A percentile compares a stretch with the other conserved stretches of the same genome.
Evolutionary conservation across 2,329 filamentous ascomycete genomes (phyloP).

Genomic region (Apiospora kogelbergensis): DNA sequence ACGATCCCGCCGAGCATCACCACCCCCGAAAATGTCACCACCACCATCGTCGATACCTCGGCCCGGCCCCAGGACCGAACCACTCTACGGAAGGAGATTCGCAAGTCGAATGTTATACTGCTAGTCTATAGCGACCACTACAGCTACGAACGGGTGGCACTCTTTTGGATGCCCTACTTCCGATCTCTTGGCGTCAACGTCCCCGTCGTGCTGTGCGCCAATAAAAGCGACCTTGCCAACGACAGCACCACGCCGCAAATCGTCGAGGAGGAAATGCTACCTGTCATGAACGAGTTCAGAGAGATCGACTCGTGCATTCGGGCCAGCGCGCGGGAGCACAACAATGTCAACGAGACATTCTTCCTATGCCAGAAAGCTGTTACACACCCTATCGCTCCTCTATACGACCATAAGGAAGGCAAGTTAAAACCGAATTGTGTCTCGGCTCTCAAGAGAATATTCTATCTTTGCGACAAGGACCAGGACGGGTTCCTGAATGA

Average conservation of each 20-base stretch:
- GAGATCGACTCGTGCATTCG: conserved; percentile 98
- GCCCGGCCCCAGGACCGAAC: conserved; percentile 91
- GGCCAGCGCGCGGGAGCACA: conserved; percentile 86
- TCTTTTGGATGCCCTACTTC: conserved; percentile 99
- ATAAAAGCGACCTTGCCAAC: conserved; percentile 87
- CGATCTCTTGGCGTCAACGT: conserved; percentile 98
- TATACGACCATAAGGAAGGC: conserved; percentile 94
- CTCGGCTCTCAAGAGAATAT: conserved; percentile 83
- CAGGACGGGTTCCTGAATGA: conserved; percentile 93
- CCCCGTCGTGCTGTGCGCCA: conserved; percentile 92
- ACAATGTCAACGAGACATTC: conserved; percentile 94
- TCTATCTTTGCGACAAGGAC: conserved; percentile 95
- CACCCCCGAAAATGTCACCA: conserved; percentile 94
- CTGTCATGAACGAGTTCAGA: conserved; percentile 97
- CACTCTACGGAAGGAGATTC: conserved; percentile 87
- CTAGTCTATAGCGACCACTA: conserved; percentile 98
- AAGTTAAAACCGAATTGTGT: conserved; percentile 86
- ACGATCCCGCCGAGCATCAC: conserved; percentile 91
- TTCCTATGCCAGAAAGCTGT: conserved; percentile 98
- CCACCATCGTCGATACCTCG: conserved; percentile 96
- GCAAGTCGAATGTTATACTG: conserved; percentile 95
- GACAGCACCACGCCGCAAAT: conserved; percentile 79
- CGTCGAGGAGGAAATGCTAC: conserved; percentile 95
- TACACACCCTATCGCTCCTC: conserved; percentile 91
- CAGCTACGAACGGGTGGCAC: conserved; percentile 93